Base-by-base conservation (phyloP, 495 filamentous ascomycete species). In the Rhypophila decipiens region DNA sequence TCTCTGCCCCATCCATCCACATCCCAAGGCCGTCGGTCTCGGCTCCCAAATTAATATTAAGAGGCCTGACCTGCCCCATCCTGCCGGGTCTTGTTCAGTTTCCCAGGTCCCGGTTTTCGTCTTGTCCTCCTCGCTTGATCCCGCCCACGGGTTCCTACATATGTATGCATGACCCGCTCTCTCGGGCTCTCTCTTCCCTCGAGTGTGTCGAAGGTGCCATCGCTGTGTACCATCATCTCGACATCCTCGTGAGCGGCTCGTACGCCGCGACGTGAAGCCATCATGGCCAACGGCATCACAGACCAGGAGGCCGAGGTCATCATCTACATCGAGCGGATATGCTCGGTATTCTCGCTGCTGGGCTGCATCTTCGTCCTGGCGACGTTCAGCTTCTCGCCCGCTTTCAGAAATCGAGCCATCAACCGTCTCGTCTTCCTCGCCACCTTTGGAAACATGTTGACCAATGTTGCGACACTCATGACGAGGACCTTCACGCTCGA, bases 371-470 rank as follows among this genome's bases (percentile, higher is more conserved):
- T 93, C 60, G 85, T 94, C 39, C 77, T 93, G 34, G 47, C 72
- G 39, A 90, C 88, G 29, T 94, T 89, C 52, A 60, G 77, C 10
- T 55, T 66, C 20, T 85, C 74, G 10, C 62, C 63, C 9, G 68
- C 73, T 22, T 86, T 87, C 55, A 76, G 82, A 17, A 52, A 57
- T 85, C 88, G 69, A 81, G 56, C 89, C 15, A 91, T 95, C 67
- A 94, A 93, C 58, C 79, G 88, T 3, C 72, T 95, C 2, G 79
- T 93, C 13, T 94, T 94, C 65, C 89, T 83, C 57, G 88, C 89
- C 7, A 84, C 83, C 0, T 86, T 88, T 54, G 89, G 88, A 22
- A 95, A 95, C 55, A 73, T 93, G 29, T 70, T 88, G 61, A 82
- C 83, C 42, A 93, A 88, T 63, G 74, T 89, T 11, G 88, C 84